These are phyloP conservation scores for Acephala macrosclerotiorum DNA, from an alignment of 2,329 filamentous ascomycete species.

Conservation along the genomic window DNA sequence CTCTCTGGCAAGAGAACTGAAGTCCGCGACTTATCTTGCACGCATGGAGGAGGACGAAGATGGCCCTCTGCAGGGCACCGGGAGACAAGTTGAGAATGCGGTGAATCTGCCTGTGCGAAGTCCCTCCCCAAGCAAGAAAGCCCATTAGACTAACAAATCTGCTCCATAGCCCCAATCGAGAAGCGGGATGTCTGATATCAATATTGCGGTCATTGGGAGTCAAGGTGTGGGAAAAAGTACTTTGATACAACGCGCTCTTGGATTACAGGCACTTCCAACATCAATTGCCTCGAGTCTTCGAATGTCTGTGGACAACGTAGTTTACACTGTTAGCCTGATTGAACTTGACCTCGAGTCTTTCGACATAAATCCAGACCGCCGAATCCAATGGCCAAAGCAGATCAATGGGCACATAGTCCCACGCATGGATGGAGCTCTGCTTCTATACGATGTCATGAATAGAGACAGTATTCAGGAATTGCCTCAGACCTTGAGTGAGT, in stretches of 20 bases:
- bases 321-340: constrained; percentile 66
- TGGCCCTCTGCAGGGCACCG: constrained; percentile 26
- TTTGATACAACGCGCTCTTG: constrained; percentile 69
- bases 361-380: constrained; percentile 63
- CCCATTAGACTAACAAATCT: constrained; percentile 26
- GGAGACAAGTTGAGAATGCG: constrained; percentile 30
- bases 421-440: constrained; percentile 80
- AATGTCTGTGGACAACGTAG: constrained; percentile 64
- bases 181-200: constrained; percentile 57
- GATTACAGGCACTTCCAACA: constrained; percentile 59
- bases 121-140: background rate
- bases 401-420: constrained; percentile 76
- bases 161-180: constrained; percentile 41
- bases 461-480: constrained; percentile 77
- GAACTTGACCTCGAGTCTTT: constrained; percentile 73
- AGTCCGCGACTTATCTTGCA: constrained; percentile 37
- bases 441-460: constrained; percentile 88
- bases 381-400: constrained; percentile 72
- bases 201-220: constrained; percentile 72
- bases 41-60: constrained; percentile 29
- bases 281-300: constrained; percentile 63
- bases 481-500: constrained; percentile 80
- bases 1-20: constrained; percentile 44
- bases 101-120: constrained; percentile 37
- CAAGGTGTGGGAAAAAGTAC: constrained; percentile 72